These are phyloP conservation scores for Theobroma grandiflorum DNA, from an alignment of 441 rosid species.

Conservation along the genomic window DNA sequence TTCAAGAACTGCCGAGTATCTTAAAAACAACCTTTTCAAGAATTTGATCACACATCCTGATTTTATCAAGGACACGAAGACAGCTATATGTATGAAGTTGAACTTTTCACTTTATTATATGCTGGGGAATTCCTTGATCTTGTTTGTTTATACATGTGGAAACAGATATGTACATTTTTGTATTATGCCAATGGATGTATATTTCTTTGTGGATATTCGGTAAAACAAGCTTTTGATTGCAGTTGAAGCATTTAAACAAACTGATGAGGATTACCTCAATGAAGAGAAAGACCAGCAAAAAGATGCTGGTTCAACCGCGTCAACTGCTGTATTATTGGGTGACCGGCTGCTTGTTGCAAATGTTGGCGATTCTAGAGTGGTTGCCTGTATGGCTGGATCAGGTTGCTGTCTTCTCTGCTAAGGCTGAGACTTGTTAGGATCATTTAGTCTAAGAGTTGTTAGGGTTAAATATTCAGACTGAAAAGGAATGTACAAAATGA, in stretches of 20 bases:
- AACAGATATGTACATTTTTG: not conserved
- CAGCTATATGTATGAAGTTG: slow-evolving; percentile 72
- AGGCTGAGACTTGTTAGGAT: slow-evolving; percentile 3
- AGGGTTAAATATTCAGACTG: not conserved
- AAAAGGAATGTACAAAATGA: not conserved
- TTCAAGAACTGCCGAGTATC: slow-evolving; percentile 84
- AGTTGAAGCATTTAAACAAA: slow-evolving; percentile 75
- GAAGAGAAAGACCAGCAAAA: slow-evolving; percentile 69
- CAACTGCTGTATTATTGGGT: slow-evolving; percentile 79
- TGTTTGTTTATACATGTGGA: not conserved
- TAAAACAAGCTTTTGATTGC: slow-evolving; percentile 33
- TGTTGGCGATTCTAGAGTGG: slow-evolving; percentile 95
- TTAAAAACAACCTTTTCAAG: slow-evolving; percentile 77
- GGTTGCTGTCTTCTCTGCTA: slow-evolving; percentile 46
- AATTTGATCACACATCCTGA: slow-evolving; percentile 70
- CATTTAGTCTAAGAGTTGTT: not conserved
- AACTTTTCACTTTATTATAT: not conserved
- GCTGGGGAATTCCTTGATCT: not conserved
- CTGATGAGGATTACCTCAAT: slow-evolving; percentile 71
- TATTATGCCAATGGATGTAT: not conserved
- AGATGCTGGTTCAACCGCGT: slow-evolving; percentile 88
- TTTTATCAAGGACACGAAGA: slow-evolving; percentile 69
- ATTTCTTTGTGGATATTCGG: slow-evolving; percentile 1
- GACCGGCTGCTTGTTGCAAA: slow-evolving; percentile 81
- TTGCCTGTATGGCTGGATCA: slow-evolving; percentile 72